Conservation (phyloP, 2,329 filamentous ascomycete species). For the Sclerotinia subarctica region DNA sequence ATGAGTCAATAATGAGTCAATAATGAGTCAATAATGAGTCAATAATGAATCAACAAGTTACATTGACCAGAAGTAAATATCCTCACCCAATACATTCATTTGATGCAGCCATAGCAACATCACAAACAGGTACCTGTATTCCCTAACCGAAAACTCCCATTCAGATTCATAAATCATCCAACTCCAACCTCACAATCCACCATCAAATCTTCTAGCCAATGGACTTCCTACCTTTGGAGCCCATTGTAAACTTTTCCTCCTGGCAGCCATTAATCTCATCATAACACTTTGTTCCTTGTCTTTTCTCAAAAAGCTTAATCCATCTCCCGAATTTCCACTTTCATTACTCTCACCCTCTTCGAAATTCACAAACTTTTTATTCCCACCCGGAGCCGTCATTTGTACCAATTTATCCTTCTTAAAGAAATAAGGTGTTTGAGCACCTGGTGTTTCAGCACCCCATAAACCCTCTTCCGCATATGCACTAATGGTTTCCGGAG, state of each 20-base stretch:
- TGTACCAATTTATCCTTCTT: constrained; percentile 36
- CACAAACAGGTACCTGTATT: not conserved
- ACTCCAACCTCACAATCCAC: not conserved
- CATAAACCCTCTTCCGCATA: constrained; percentile 37
- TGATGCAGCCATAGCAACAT: not conserved
- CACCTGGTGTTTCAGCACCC: constrained; percentile 33
- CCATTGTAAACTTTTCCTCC: constrained; percentile 75
- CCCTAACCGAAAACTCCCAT: not conserved
- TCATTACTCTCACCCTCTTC: constrained; percentile 22
- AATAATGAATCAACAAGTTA: not conserved
- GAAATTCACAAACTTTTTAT: constrained; percentile 29
- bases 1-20: not conserved
- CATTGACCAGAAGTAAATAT: not conserved
- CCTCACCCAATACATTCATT: not conserved
- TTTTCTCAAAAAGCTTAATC: constrained; percentile 43
- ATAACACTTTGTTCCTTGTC: constrained; percentile 50
- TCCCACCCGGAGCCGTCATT: constrained; percentile 29
- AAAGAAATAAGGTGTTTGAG: constrained; percentile 37
- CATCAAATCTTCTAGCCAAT: constrained; percentile 48
- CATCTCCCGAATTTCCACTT: not conserved
- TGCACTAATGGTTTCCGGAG: constrained; percentile 34
- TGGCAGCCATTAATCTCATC: constrained; percentile 60
- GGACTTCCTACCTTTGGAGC: constrained; percentile 74
- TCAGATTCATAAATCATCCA: not conserved
- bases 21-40: not conserved